These are phyloP conservation scores for Corynascus novoguineensis DNA, from an alignment of 495 filamentous ascomycete genomes.

Conservation along the genomic window DNA sequence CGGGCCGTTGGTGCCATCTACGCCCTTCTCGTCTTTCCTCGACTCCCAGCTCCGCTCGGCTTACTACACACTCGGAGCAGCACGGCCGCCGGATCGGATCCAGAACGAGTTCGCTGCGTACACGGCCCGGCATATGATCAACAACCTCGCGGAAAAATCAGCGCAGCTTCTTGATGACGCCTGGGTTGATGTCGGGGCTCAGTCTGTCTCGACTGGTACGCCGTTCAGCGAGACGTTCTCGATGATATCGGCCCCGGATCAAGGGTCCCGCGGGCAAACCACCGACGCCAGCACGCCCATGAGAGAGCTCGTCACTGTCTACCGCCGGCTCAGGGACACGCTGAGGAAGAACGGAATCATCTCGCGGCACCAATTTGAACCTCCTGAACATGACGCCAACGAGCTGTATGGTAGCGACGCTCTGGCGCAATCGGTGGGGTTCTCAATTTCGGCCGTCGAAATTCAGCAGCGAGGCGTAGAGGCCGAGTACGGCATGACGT, in stretches of 20 bases:
- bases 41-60: slow-evolving; percentile 36
- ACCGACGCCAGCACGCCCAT: slow-evolving; percentile 42
- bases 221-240: slow-evolving; percentile 31
- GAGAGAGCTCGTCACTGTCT: slow-evolving; percentile 73
- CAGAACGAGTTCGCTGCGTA: slow-evolving; percentile 62
- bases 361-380: slow-evolving; percentile 35
- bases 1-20: slow-evolving; percentile 53
- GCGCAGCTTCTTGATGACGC: slow-evolving; percentile 32
- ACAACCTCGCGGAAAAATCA: slow-evolving; percentile 44
- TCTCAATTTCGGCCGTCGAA: slow-evolving; percentile 84
- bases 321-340: slow-evolving; percentile 72
- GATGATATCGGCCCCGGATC: slow-evolving; percentile 22
- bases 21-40: slow-evolving; percentile 62
- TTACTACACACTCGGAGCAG: slow-evolving; percentile 35
- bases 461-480: slow-evolving; percentile 87
- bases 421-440: slow-evolving; percentile 69
- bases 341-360: slow-evolving; percentile 64
- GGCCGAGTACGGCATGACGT: slow-evolving; percentile 64
- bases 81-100: slow-evolving; percentile 36
- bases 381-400: slow-evolving; percentile 14
- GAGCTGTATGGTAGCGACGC: slow-evolving; percentile 59
- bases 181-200: slow-evolving; percentile 28
- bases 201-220: slow-evolving; percentile 27
- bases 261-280: slow-evolving; percentile 14
- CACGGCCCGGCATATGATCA: slow-evolving; percentile 57